Percentiles rank a stretch among this genome's conserved stretches.
phyloP scores from a whole-genome alignment of 805 yeast genomes.

The Cyberlindnera mycetangii region DNA sequence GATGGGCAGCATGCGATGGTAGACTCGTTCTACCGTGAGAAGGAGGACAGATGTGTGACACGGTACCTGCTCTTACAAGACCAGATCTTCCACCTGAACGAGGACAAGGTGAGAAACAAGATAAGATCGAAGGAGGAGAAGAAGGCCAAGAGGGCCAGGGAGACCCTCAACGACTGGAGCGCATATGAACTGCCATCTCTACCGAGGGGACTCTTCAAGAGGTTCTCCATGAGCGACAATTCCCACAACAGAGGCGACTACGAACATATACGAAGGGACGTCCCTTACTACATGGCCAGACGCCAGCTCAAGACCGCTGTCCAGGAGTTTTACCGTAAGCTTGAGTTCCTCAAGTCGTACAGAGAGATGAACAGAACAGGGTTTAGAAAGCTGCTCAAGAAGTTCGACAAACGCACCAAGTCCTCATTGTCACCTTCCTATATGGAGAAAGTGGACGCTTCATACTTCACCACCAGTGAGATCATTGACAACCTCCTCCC shows the following conservation, averaged over 20 bases:
- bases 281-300: conserved; percentile 64
- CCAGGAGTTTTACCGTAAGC: conserved; percentile 67
- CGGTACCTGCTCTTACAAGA: conserved; percentile 62
- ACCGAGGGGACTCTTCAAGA: conserved; percentile 30
- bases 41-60: conserved; percentile 57
- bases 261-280: conserved; percentile 33
- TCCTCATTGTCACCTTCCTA: conserved; percentile 44
- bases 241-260: conserved; percentile 43
- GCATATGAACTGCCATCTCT: conserved; percentile 40
- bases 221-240: neutral
- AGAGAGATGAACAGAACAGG: conserved; percentile 81
- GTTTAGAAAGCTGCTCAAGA: conserved; percentile 82
- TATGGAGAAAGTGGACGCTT: conserved; percentile 52
- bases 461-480: conserved; percentile 61
- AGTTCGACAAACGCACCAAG: conserved; percentile 74
- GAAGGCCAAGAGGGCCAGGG: conserved; percentile 15
- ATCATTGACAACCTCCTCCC: conserved; percentile 60
- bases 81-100: conserved; percentile 62
- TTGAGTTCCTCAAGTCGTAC: conserved; percentile 69
- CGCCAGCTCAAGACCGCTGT: conserved; percentile 67
- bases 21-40: conserved; percentile 55
- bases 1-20: conserved; percentile 59
- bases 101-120: conserved; percentile 40
- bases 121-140: conserved; percentile 17
- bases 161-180: conserved; percentile 9